These are phyloP conservation scores for Kregervanrija pseudodelftensis DNA, from an alignment of 805 yeast species.

Conservation along the genomic window DNA sequence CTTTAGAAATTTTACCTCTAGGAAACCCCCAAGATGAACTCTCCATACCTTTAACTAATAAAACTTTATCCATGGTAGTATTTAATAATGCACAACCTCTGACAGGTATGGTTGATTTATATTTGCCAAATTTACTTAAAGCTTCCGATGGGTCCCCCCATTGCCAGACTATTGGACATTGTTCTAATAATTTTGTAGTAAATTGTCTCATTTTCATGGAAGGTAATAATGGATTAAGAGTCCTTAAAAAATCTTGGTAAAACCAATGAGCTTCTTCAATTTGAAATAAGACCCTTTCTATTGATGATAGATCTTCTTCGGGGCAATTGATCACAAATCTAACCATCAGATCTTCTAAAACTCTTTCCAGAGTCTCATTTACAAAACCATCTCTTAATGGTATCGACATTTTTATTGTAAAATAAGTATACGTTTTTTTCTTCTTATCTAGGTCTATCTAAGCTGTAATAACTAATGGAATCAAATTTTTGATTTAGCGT, in stretches of 20 bases:
- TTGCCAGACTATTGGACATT: constrained; percentile 73
- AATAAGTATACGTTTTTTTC: constrained; percentile 1
- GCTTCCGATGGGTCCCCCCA: constrained; percentile 85
- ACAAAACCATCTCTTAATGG: constrained; percentile 38
- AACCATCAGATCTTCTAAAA: constrained; percentile 78
- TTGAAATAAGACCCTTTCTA: constrained; percentile 82
- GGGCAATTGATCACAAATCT: constrained; percentile 91
- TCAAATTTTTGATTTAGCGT: too few species aligned
- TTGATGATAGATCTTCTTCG: constrained; percentile 75
- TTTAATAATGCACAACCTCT: constrained; percentile 91
- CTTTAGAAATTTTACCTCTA: constrained; percentile 91
- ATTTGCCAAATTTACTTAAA: constrained; percentile 67
- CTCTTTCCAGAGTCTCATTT: constrained; percentile 62
- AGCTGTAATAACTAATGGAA: not conserved
- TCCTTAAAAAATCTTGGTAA: constrained; percentile 76
- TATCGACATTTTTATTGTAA: constrained; percentile 25
- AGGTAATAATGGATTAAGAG: constrained; percentile 69
- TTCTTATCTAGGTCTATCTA: constrained; percentile 1
- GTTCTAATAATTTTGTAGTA: constrained; percentile 56
- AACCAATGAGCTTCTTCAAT: constrained; percentile 99
- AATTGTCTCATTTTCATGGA: constrained; percentile 69
- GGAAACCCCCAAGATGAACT: constrained; percentile 89
- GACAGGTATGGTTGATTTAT: constrained; percentile 88
- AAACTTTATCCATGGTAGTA: constrained; percentile 54
- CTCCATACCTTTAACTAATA: constrained; percentile 81